These are phyloP conservation scores for Scutellaria minor DNA, from an alignment of 257 asterid genomes.

Conservation along the genomic window DNA sequence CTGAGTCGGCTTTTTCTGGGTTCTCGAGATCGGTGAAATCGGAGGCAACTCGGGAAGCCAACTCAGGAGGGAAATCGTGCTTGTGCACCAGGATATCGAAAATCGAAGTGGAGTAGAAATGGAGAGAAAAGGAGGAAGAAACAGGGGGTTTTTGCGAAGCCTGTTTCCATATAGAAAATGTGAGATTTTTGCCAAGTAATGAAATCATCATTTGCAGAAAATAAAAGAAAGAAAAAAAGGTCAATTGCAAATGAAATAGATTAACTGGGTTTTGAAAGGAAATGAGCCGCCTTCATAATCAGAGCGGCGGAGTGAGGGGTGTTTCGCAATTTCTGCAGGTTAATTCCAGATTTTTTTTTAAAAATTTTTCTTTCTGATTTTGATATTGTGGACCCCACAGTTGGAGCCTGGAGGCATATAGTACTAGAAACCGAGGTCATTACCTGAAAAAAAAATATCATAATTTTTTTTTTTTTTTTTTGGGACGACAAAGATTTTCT, in stretches of 20 bases:
- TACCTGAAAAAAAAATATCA: too few species aligned
- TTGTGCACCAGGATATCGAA: background rate
- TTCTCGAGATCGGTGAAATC: background rate
- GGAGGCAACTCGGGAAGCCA: conserved; percentile 30
- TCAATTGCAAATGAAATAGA: background rate
- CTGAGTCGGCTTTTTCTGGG: conserved; percentile 7
- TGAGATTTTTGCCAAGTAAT: background rate
- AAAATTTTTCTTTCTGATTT: too few species aligned
- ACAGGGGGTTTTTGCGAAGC: background rate
- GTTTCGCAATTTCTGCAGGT: too few species aligned
- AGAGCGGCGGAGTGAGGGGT: background rate
- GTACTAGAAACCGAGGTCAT: too few species aligned
- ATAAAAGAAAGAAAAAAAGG: background rate
- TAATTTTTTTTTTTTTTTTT: too few species aligned
- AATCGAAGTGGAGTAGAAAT: background rate
- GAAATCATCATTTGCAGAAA: background rate
- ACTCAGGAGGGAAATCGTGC: conserved; percentile 33
- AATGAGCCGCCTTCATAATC: background rate
- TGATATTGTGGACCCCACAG: too few species aligned
- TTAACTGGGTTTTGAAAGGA: background rate
- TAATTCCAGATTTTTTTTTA: too few species aligned
- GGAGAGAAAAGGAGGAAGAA: background rate
- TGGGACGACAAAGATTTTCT: too few species aligned
- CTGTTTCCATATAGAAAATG: too few species aligned
- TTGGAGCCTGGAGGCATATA: too few species aligned